Evolutionary conservation across 371 early-diverging fungal genomes (phyloP).

Genomic region (Apophysomyces elegans): DNA sequence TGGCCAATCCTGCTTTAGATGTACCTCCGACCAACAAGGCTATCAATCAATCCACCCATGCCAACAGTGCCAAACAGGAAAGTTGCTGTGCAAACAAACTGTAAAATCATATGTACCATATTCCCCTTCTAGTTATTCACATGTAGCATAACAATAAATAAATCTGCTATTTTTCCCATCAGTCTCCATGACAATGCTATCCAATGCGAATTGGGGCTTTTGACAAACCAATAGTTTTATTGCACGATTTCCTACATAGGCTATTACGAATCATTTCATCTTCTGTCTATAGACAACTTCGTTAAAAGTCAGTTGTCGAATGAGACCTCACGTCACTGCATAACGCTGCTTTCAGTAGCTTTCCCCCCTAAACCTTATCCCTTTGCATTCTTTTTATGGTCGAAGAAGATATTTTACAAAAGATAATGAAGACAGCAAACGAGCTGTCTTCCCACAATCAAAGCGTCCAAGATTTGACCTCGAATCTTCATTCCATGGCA

Average conservation of each 20-base stretch:
- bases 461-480: conserved; percentile 37
- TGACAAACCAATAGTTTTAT: no score
- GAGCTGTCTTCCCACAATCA: conserved; percentile 39
- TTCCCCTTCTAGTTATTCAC: not conserved
- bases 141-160: not conserved
- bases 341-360: no score
- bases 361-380: no score
- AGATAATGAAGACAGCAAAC: conserved; percentile 34
- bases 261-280: no score
- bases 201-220: no score
- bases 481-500: conserved; percentile 24
- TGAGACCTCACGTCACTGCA: no score
- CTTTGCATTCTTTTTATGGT: conserved; percentile 19
- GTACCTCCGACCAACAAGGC: conserved; percentile 51
- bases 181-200: no score
- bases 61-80: conserved; percentile 26
- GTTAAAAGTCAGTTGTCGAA: no score
- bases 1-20: conserved; percentile 53
- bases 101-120: conserved; percentile 21
- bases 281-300: no score
- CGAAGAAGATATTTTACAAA: conserved; percentile 42
- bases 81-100: conserved; percentile 40
- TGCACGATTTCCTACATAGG: no score
- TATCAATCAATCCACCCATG: conserved; percentile 45
- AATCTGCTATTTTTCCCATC: not conserved